Conservation (phyloP, 1,284 basidiomycete genomes). For the Cutaneotrichosporon dermatis region DNA sequence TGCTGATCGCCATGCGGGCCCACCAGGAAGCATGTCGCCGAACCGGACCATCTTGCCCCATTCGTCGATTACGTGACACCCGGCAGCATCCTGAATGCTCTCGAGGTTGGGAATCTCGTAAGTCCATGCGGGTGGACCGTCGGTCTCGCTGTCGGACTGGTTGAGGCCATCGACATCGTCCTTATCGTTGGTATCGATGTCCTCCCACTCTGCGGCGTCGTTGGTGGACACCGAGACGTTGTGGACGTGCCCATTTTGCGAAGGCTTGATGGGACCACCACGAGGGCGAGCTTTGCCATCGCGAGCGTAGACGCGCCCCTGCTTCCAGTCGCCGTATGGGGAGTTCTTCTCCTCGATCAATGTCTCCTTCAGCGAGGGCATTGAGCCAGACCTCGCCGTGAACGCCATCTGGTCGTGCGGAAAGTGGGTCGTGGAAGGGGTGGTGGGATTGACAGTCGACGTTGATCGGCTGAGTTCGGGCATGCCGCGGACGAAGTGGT, state of each 20-base stretch:
- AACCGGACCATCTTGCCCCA: neutral
- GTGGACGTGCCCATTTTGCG: neutral
- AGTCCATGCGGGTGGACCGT: neutral
- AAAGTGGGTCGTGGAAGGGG: neutral
- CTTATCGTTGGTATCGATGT: neutral
- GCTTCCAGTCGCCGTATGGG: neutral
- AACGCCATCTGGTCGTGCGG: neutral
- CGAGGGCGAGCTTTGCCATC: neutral
- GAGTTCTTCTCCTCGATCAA: neutral
- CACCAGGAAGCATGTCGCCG: slow-evolving; percentile 2
- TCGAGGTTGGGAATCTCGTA: neutral
- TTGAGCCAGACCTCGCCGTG: neutral
- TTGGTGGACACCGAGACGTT: neutral
- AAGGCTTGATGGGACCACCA: neutral
- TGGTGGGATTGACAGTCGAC: neutral
- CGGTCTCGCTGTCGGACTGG: neutral
- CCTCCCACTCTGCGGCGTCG: slow-evolving; percentile 3
- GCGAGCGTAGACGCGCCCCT: neutral
- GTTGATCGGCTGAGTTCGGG: slow-evolving; percentile 1
- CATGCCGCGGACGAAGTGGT: neutral
- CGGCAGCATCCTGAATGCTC: neutral
- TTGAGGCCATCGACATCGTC: neutral
- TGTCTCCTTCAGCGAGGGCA: neutral
- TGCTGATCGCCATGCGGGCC: neutral
- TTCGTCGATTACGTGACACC: neutral